These are phyloP conservation scores for maize (Zea mays) DNA, from an alignment of 176 grass and related monocot species.

Conservation along the genomic window DNA sequence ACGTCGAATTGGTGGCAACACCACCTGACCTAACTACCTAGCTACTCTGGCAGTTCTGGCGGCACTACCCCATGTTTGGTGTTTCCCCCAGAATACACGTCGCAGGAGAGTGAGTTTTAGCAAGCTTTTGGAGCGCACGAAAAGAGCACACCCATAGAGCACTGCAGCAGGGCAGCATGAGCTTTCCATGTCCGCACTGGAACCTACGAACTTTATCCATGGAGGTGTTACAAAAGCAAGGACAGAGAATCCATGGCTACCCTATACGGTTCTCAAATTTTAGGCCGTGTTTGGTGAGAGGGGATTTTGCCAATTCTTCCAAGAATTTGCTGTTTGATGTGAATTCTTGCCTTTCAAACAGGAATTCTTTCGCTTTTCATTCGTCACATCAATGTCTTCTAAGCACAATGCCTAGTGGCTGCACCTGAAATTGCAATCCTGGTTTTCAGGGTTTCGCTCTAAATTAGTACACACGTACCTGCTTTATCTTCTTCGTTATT, in stretches of 20 bases:
- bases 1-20: slow-evolving; percentile 8
- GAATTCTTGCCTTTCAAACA: not conserved
- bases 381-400: slow-evolving; percentile 61
- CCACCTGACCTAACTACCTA: slow-evolving; percentile 28
- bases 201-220: slow-evolving; percentile 26
- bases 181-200: slow-evolving; percentile 36
- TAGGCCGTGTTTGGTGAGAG: not conserved
- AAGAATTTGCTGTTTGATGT: not conserved
- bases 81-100: slow-evolving; percentile 37
- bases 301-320: not conserved
- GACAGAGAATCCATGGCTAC: not conserved
- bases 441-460: slow-evolving; percentile 69
- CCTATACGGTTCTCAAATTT: not conserved
- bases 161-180: slow-evolving; percentile 9
- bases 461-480: slow-evolving; percentile 34
- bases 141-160: too few relatives aligned
- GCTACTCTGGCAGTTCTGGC: slow-evolving; percentile 27
- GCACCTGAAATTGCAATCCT: slow-evolving; percentile 40
- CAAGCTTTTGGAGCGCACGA: too few relatives aligned
- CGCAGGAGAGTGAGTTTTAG: not conserved
- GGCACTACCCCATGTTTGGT: slow-evolving; percentile 50
- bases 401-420: slow-evolving; percentile 45
- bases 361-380: not conserved
- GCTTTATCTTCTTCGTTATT: slow-evolving; percentile 31
- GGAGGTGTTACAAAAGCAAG: slow-evolving; percentile 4